phyloP scores from a whole-genome alignment of 306 rosid genomes.

The Delonix regia region DNA sequence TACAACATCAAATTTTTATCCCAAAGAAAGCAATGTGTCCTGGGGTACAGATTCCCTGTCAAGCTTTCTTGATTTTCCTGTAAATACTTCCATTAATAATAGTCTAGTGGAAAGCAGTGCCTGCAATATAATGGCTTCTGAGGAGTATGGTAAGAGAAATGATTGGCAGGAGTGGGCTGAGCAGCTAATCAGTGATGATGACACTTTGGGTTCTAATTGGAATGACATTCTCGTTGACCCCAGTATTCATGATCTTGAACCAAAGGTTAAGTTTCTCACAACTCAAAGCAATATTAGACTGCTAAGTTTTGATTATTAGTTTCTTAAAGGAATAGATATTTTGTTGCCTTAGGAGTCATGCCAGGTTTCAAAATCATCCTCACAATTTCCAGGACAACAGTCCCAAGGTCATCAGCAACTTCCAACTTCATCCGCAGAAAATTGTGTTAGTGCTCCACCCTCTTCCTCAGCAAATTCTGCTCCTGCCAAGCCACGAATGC shows the following conservation, averaged over 20 bases:
- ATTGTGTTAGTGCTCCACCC: slow-evolving; percentile 47
- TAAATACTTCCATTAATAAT: slow-evolving; percentile 60
- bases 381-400: slow-evolving; percentile 54
- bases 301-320: slow-evolving; percentile 34
- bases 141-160: slow-evolving; percentile 66
- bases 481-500: slow-evolving; percentile 88
- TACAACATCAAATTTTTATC: slow-evolving; percentile 54
- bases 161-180: slow-evolving; percentile 99
- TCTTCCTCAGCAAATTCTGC: slow-evolving; percentile 67
- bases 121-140: slow-evolving; percentile 67
- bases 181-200: slow-evolving; percentile 84
- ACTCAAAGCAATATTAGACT: slow-evolving; percentile 34
- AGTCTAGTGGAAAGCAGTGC: slow-evolving; percentile 69
- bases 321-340: slow-evolving; percentile 39
- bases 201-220: slow-evolving; percentile 79
- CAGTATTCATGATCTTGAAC: slow-evolving; percentile 71
- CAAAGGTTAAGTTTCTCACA: slow-evolving; percentile 63
- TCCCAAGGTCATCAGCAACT: slow-evolving; percentile 66
- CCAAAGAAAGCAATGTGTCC: slow-evolving; percentile 61
- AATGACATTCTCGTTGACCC: slow-evolving; percentile 76
- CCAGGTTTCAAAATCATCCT: slow-evolving; percentile 61
- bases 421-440: slow-evolving; percentile 64
- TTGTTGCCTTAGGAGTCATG: slow-evolving; percentile 65
- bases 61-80: slow-evolving; percentile 75
- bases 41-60: slow-evolving; percentile 81